Evolutionary conservation across 1,139 yeast species (phyloP), one percentile per base, ranked within the genome.

Genomic region (Yamadazyma triangularis): DNA sequence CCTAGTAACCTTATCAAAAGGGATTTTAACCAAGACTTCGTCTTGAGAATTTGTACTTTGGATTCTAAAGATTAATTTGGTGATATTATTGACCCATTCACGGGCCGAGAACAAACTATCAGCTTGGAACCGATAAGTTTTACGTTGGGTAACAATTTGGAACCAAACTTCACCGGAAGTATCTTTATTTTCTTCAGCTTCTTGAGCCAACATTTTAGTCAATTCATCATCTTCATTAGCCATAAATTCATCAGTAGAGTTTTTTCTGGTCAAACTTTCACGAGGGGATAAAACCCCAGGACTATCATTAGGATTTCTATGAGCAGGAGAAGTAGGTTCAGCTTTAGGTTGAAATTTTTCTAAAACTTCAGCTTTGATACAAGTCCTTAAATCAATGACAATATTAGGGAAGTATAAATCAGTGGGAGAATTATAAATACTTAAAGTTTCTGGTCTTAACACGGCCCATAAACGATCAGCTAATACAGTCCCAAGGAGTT

Each of bases 361-460:
- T 25, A 63, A 41, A 2, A 79, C 55, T 35, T 79, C 88, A 0
- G 83, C 88, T 29, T 69, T 59, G 6, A 73, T 50, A 9, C 89
- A 87, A 11, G 73, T 66, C 31, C 79, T 67, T 36, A 87, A 61
- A 50, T 87, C 94, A 27, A 91, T 77, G 0, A 86, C 80, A 22
- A 84, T 61, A 5, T 68, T 64, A 0, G 97, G 97, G 58, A 88
- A 88, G 54, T 88, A 88, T 14, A 83, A 60, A 34, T 87, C 94
- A 0, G 87, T 79, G 1, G 95, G 73, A 4, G 77, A 76, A 8
- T 74, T 60, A 52, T 83, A 88, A 29, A 86, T 69, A 3, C 86
- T 70, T 14, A 89, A 64, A 0, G 89, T 73, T 32, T 80, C 80
- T 25, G 79, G 77, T 40, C 84, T 65, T 36, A 89, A 60, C 2